Evolutionary conservation across 2,329 filamentous ascomycete genomes (phyloP).

Genomic region (Fonsecaea erecta): DNA sequence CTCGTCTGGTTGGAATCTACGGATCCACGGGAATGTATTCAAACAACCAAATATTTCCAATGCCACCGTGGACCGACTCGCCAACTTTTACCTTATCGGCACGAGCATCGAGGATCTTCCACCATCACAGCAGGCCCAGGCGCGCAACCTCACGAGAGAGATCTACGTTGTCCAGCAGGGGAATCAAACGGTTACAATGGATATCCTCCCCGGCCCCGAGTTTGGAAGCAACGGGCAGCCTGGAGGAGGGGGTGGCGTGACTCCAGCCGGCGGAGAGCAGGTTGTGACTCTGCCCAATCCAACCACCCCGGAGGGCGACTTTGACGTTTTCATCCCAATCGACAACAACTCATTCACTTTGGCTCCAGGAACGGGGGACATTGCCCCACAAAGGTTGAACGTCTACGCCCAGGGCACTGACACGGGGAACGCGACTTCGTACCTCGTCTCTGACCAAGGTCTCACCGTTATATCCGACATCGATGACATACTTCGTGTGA

Average conservation of each 20-base stretch:
- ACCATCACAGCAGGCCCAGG: constrained; percentile 65
- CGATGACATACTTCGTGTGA: constrained; percentile 79
- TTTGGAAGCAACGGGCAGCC: constrained; percentile 58
- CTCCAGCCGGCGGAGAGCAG: constrained; percentile 64
- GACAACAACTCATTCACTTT: constrained; percentile 62
- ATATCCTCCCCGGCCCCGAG: constrained; percentile 63
- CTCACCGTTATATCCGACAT: constrained; percentile 77
- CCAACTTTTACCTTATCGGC: constrained; percentile 71
- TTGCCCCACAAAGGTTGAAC: constrained; percentile 68
- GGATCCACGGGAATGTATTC: constrained; percentile 80
- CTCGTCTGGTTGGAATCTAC: constrained; percentile 73
- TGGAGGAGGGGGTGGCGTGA: constrained; percentile 56
- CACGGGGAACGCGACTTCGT: constrained; percentile 75
- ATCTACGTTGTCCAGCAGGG: constrained; percentile 78
- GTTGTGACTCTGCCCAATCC: constrained; percentile 66
- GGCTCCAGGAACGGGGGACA: constrained; percentile 67
- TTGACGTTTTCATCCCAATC: constrained; percentile 71
- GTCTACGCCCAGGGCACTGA: constrained; percentile 68
- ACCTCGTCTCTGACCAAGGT: constrained; percentile 72
- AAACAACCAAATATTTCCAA: constrained; percentile 72
- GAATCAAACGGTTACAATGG: constrained; percentile 66
- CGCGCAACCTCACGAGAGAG: constrained; percentile 71
- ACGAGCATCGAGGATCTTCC: constrained; percentile 65
- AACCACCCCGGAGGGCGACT: constrained; percentile 72
- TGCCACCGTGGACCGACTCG: constrained; percentile 68